Evolutionary conservation across 129 eudicot species (phyloP), one percentile per base, ranked within the genome.

Genomic region (Apium graveolens): DNA sequence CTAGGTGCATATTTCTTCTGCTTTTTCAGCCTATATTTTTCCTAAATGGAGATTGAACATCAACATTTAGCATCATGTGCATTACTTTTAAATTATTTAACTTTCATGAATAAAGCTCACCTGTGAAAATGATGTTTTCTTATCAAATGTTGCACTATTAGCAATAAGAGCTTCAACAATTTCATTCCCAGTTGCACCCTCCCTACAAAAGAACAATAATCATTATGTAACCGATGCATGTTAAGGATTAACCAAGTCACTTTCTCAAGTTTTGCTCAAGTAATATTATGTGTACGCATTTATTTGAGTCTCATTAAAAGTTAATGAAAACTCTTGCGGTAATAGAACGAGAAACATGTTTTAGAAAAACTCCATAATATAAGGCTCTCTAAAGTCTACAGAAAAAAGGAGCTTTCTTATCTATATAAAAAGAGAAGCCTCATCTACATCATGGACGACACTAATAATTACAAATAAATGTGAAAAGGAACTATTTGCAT

Each of bases 1-100:
- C 80, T 88, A 26, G 98, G 98, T 27, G 97, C 97, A 85, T 95
- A 95, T 74, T 95, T 95, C 76, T 95, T 95, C 85, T 95, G 98
- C 85, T 95, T 95, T 78, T 90, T 92, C 11, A 95, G 91, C 82
- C 92, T 86, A 80, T 95, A 95, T 37, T 95, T 95, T 81, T 91
- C 97, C 98, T 95, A 92, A 73, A 82, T 68, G 76, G 29, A 31
- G 31, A 43, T 24, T 38, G 35, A 35, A 79, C 29, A n/a, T 84
- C 78, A 80, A 81, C 57, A 78, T 76, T 65, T 49, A 70, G 27
- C 68, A n/a, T n/a, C n/a, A n/a, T n/a, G n/a, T n/a, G n/a, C n/a
- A n/a, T n/a, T n/a, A n/a, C n/a, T n/a, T n/a, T n/a, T n/a, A n/a
- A n/a, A n/a, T n/a, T n/a, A n/a, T n/a, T n/a, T n/a, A n/a, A n/a